Base-by-base conservation (phyloP, 441 rosid genomes). In the Viola pubescens region DNA sequence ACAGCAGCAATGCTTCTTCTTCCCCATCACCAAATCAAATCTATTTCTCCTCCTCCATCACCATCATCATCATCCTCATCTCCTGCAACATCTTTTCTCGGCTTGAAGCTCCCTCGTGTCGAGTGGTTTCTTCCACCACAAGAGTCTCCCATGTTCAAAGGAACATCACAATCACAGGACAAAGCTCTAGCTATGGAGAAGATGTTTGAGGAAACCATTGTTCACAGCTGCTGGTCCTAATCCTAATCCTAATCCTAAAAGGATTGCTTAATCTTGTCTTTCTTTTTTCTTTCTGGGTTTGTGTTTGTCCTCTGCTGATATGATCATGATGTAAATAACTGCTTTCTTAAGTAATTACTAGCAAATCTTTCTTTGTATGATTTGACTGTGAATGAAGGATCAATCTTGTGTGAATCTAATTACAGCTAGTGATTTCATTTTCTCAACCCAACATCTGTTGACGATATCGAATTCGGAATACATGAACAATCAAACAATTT, bases 1-100 rank as follows among this genome's bases (percentile, higher is more conserved):
- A 48, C 63, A 3, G 55, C 55, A 2, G 45, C 55, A 42, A 60
- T 48, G 63, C 47, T 60, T 8, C 37, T 49, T 0, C 55, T 60
- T 60, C 52, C 55, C 6, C n/a, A 26, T 26, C 34, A 38, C 63
- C 54, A 40, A 7, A 37, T 37, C 52, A 59, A 59, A 9, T 37
- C 45, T 3, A 9, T 38, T 16, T 7, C 47, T 12, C 53, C 54
- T 8, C 37, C 10, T 8, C 43, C 54, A 38, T 5, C 63, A 14
- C 34, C 44, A n/a, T 48, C 62, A 38, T n/a, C 45, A n/a, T 48
- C 63, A 4, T 2, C 63, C n/a, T 9, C 37, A 5, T 59, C 26
- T 16, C 19, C 0, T 16, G 19, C 19, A 16, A 16, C 1, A 16
- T 38, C 19, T 16, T 16, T 16, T 16, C 38, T 10, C 48, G 54